Percentiles rank a stretch among this genome's conserved stretches.
phyloP scores from a whole-genome alignment of 78 protist species.

The Dictyostelium firmibasis region DNA sequence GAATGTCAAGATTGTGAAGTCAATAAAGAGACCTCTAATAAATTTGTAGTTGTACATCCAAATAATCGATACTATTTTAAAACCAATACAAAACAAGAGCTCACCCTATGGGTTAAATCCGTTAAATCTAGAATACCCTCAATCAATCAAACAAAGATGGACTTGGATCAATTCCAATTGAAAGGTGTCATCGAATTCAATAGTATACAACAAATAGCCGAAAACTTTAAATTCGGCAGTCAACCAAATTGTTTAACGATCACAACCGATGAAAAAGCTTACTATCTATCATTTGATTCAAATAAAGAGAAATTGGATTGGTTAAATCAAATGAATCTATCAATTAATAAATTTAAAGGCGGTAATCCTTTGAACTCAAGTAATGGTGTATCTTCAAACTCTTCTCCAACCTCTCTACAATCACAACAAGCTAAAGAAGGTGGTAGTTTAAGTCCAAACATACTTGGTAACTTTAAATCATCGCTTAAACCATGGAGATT shows the following conservation, averaged over 20 bases:
- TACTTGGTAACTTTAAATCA: neutral
- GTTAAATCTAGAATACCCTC: conserved; percentile 2
- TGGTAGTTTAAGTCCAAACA: neutral
- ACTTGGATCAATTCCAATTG: conserved; percentile 36
- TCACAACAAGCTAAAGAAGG: neutral
- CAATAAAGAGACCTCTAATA: conserved; percentile 36
- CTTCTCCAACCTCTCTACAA: neutral
- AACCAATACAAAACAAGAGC: conserved; percentile 36
- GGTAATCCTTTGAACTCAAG: neutral
- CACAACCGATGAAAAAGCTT: conserved; percentile 16
- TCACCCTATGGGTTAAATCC: conserved; percentile 14
- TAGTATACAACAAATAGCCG: neutral
- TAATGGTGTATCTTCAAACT: neutral
- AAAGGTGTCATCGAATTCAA: conserved; percentile 46
- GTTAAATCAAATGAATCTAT: neutral
- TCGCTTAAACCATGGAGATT: conserved; percentile 7
- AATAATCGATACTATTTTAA: conserved; percentile 42
- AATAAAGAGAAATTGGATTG: conserved; percentile 37
- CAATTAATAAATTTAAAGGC: neutral
- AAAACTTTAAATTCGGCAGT: conserved; percentile 19
- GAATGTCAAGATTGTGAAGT: conserved; percentile 48
- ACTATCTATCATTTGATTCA: conserved; percentile 47
- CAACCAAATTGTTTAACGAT: conserved; percentile 26
- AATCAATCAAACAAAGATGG: conserved; percentile 5
- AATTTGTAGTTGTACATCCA: conserved; percentile 37